Base-by-base conservation (phyloP, 179 eudicot genomes). In the Pouteria campechiana region DNA sequence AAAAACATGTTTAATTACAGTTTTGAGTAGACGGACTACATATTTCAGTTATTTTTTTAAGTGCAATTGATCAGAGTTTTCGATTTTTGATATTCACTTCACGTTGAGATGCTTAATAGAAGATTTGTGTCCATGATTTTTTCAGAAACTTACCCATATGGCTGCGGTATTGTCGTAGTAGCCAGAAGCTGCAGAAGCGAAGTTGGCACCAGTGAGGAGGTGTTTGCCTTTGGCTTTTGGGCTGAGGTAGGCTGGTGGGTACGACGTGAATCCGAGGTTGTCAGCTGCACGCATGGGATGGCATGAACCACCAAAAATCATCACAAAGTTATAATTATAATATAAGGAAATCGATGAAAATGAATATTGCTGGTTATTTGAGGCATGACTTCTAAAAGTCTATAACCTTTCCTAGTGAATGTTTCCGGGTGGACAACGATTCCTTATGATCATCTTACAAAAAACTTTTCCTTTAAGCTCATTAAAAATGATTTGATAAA, bases 171-270 rank as follows among this genome's bases (percentile, higher is more conserved):
- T 43, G 41, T 74, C 85, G 38, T 90, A 81, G 46, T 85, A 86
- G 14, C 98, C 98, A 21, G 98, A 85, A 46, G 83, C 52, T 32
- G 70, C 98, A 3, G 98, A 90, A 10, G 98, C 98, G 19, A 90
- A 90, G 59, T 90, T 90, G 47, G 84, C 90, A 57, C 98, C 98
- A 35, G 55, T 66, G 46, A 76, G 29, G 27, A 81, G 70, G 64
- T 64, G 64, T 8, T 62, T 57, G 5, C 83, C 81, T 28, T 28
- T 68, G 20, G 86, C 87, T 24, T 85, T 61, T 61, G 46, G 50
- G 77, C 82, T 74, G 1, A 68, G 78, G 52, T 85, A 85, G 31
- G 98, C 72, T 28, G 70, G 73, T 56, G 84, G 95, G 68, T 78
- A 90, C 6, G 77, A 32, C 3, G 73, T 79, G 45, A 90, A 85